Base-by-base conservation (phyloP, 495 filamentous ascomycete genomes). In the Amphirosellinia nigrospora region DNA sequence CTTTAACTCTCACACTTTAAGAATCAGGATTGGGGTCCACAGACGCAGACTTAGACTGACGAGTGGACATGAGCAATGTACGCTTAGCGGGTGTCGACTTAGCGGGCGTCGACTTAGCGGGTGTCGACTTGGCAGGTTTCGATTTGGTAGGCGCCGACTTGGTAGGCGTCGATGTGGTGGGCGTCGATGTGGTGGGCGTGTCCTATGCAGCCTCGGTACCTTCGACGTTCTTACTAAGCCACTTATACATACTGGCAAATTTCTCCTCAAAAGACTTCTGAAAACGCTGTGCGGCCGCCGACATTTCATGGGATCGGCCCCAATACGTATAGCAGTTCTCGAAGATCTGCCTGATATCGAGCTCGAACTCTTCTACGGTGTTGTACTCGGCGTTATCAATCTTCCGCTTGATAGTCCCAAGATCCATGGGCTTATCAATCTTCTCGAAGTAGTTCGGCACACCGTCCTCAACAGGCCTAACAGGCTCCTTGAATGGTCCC, bases 201-300 rank as follows among this genome's bases (percentile, higher is more conserved):
- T 2, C 4, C 59, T 63, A 69, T 15, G 45, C 67, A 23, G 67
- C 3, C 21, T 53, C 67, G 11, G 36, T 34, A n/a, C 58, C 58
- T 4, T 80, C 82, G 9, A 81, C 77, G 78, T 84, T 77, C 76
- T 86, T 86, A 8, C 78, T 45, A 10, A 86, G 79, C 83, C 82
- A 85, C 67, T 86, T 86, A 34, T 79, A 71, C 82, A 86, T 84
- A 60, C 81, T 79, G 5, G 69, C 69, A 46, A 78, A 85, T 70
- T 85, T 85, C 60, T 86, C 84, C 73, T 85, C 82, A 52, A 86
- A 86, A 11, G 81, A 83, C 74, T 81, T 84, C 62, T 86, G 78
- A 38, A 86, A 78, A 64, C 77, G 78, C 77, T 84, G 80, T 60
- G 82, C 83, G 8, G 78, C 81, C 0, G 45, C 64, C 77, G 79